Conservation (phyloP, 2,329 filamentous ascomycete species). For the Colletotrichum limetticola region DNA sequence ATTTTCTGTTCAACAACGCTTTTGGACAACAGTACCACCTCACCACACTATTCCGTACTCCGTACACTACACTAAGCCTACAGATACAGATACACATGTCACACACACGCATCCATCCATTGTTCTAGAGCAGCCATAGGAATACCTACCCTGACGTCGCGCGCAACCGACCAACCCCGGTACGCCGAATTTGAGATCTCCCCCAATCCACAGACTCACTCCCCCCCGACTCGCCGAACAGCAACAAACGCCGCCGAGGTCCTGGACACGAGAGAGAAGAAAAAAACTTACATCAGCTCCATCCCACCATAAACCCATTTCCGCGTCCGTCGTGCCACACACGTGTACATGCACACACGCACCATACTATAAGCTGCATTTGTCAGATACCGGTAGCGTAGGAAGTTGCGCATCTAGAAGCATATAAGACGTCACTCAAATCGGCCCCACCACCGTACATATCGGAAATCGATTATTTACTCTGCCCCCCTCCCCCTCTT, state of each 20-base stretch:
- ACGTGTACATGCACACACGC: background rate
- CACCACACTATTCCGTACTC: too few species aligned
- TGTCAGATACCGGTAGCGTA: conserved; percentile 18
- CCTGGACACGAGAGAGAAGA: background rate
- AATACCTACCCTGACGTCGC: background rate
- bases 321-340: background rate
- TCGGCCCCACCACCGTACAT: conserved; percentile 19
- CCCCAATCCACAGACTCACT: background rate
- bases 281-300: conserved; percentile 21
- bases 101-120: background rate
- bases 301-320: conserved; percentile 3
- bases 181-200: background rate
- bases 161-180: background rate
- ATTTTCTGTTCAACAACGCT: background rate
- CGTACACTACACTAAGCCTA: too few species aligned
- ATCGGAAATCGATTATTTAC: background rate
- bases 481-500: background rate
- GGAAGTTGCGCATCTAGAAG: conserved; percentile 16
- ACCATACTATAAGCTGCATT: conserved; percentile 12
- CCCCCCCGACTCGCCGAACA: background rate
- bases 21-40: background rate
- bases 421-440: conserved; percentile 31
- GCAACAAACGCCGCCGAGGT: background rate
- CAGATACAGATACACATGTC: too few species aligned
- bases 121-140: background rate